Base-by-base conservation (phyloP, 306 rosid species). In the Sicyos baderoa region DNA sequence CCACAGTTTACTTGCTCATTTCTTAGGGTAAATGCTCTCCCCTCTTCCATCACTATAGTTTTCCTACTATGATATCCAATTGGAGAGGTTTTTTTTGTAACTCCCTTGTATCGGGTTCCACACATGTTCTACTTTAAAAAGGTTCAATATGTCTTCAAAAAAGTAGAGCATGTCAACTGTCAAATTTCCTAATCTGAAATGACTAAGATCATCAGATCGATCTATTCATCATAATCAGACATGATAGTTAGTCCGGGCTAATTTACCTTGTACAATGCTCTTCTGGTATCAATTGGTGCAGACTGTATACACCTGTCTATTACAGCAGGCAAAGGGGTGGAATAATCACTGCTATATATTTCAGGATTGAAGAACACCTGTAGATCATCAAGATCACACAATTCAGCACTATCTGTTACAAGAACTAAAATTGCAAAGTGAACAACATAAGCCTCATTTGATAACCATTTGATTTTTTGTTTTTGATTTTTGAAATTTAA, bases 251-350 rank as follows among this genome's bases (percentile, higher is more conserved):
- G 17, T 7, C 56, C 23, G 6, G 57, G 50, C 47, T 49, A 77
- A 40, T 74, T 82, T 65, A 94, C 99, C 97, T 94, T 94, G 22
- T 94, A 94, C 80, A 94, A 76, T 65, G 99, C 88, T 72, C 99
- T 88, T 79, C 97, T 88, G 52, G 99, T 94, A 85, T 94, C 99
- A 67, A 94, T 94, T 42, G 99, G 99, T 0, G 99, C 92, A 23
- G 99, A 94, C 80, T 94, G 99, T 82, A 94, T 94, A 74, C 99
- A 94, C 79, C 82, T 94, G 85, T 94, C 99, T 64, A 94, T 94
- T 19, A 90, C 91, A 76, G 76, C 86, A 3, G 99, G 95, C 79
- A 94, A 82, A 52, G 99, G 96, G 72, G 96, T 86, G 75, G 85
- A 72, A 66, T 84, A 90, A 60, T 94, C 91, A 0, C 79, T 81